phyloP scores from a whole-genome alignment of 2,329 filamentous ascomycete species.

The Sarocladium kiliense region DNA sequence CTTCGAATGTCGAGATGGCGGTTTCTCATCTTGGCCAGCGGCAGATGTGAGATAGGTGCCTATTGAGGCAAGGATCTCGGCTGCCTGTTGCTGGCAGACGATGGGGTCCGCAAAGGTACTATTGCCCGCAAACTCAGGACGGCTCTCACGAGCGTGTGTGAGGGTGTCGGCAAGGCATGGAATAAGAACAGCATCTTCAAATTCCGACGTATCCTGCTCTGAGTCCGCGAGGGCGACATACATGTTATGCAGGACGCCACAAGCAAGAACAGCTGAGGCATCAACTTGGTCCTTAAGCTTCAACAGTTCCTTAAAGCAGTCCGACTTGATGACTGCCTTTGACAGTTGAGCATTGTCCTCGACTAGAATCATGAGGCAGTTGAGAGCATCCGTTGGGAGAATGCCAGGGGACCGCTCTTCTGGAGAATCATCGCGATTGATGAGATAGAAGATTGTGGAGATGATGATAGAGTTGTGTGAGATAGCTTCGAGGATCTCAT shows the following conservation, averaged over 20 bases:
- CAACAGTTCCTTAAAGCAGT: conserved; percentile 44
- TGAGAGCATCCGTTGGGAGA: conserved; percentile 36
- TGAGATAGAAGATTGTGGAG: conserved; percentile 49
- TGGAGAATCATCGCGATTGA: conserved; percentile 31
- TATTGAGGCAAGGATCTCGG: conserved; percentile 61
- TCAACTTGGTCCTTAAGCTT: conserved; percentile 42
- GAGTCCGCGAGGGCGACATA: conserved; percentile 36
- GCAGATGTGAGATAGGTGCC: conserved; percentile 52
- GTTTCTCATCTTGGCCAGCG: conserved; percentile 28
- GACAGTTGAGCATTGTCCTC: conserved; percentile 54
- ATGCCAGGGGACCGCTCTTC: neutral
- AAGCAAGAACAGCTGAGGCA: conserved; percentile 49
- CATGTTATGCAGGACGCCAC: conserved; percentile 58
- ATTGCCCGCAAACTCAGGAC: conserved; percentile 23
- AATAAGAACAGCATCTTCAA: conserved; percentile 29
- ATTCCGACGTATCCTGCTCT: conserved; percentile 15
- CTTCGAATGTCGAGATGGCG: conserved; percentile 16
- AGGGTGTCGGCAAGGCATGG: conserved; percentile 30
- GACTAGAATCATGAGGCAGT: conserved; percentile 51
- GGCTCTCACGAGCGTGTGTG: conserved; percentile 19
- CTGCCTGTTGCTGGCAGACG: conserved; percentile 47
- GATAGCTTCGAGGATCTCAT: conserved; percentile 54
- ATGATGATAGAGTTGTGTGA: conserved; percentile 42
- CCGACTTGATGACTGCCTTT: conserved; percentile 46
- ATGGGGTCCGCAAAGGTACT: conserved; percentile 26